Evolutionary conservation across 2,329 filamentous ascomycete species (phyloP).

Genomic region (Penicillium sp.): DNA sequence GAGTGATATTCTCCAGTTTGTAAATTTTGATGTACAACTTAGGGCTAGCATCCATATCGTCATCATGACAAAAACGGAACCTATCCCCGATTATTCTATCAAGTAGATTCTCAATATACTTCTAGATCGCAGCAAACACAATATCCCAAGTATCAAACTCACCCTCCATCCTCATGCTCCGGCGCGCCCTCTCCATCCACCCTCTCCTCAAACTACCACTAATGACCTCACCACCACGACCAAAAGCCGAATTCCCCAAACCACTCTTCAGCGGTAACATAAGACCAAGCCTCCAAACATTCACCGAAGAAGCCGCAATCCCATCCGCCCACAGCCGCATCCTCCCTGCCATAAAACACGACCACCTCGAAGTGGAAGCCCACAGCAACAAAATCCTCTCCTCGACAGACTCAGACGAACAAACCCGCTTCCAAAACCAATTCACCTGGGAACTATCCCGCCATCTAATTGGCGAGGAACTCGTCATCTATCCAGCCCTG

Average conservation of each 20-base stretch:
- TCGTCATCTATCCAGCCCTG: conserved; percentile 57
- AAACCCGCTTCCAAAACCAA: conserved; percentile 51
- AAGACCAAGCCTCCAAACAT: conserved; percentile 14
- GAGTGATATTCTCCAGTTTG: conserved; percentile 62
- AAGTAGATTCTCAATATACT: not conserved
- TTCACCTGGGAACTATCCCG: conserved; percentile 56
- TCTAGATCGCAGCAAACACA: not conserved
- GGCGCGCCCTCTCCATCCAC: not conserved
- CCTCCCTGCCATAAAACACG: conserved; percentile 42
- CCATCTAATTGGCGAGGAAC: conserved; percentile 53
- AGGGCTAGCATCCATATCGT: conserved; percentile 13
- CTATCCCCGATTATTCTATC: not conserved
- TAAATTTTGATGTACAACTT: conserved; percentile 57
- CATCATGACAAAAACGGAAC: conserved; percentile 17
- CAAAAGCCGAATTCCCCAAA: not conserved
- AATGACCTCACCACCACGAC: not conserved
- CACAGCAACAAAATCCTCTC: conserved; percentile 48
- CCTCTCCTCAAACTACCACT: conserved; percentile 3
- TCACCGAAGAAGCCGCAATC: conserved; percentile 4
- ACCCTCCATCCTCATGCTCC: not conserved
- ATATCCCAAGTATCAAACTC: not conserved
- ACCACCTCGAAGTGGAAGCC: conserved; percentile 45
- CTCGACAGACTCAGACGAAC: conserved; percentile 44
- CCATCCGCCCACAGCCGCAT: conserved; percentile 21
- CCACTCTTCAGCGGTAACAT: conserved; percentile 6